Percentiles rank a stretch among this genome's conserved stretches.
phyloP scores from a whole-genome alignment of 1,284 basidiomycete genomes.

The Pholiota adiposa region DNA sequence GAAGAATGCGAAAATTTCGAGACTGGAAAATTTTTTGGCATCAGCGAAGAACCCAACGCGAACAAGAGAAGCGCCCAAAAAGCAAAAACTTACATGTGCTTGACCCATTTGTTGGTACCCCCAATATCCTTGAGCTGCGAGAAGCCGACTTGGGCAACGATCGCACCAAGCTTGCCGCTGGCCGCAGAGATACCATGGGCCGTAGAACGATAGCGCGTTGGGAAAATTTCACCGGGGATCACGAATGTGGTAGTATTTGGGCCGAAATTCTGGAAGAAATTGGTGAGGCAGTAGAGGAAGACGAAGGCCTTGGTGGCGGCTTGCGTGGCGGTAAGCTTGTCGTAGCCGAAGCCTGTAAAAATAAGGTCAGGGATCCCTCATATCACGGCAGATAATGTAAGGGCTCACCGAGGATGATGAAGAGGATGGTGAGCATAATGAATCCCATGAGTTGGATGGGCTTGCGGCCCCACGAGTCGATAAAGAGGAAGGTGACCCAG shows the following conservation, averaged over 20 bases:
- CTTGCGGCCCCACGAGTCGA: slow-evolving; percentile 76
- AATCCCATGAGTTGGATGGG: slow-evolving; percentile 84
- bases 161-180: slow-evolving; percentile 83
- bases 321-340: slow-evolving; percentile 61
- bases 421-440: slow-evolving; percentile 66
- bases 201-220: slow-evolving; percentile 84
- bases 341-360: slow-evolving; percentile 68
- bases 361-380: neutral
- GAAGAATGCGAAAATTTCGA: slow-evolving; percentile 78
- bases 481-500: slow-evolving; percentile 70
- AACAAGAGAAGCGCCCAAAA: too few relatives aligned
- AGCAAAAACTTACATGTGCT: slow-evolving; percentile 57
- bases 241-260: slow-evolving; percentile 86
- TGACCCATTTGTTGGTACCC: slow-evolving; percentile 61
- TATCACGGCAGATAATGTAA: too few relatives aligned
- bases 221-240: slow-evolving; percentile 86
- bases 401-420: slow-evolving; percentile 60
- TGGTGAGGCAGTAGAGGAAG: slow-evolving; percentile 77
- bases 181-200: slow-evolving; percentile 88
- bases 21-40: slow-evolving; percentile 32
- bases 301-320: slow-evolving; percentile 69
- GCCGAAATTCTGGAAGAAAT: slow-evolving; percentile 80
- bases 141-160: slow-evolving; percentile 83
- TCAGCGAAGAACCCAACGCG: slow-evolving; percentile 4
- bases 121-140: slow-evolving; percentile 71